A percentile compares a stretch with the other conserved stretches of the same genome.
phyloP scores from a whole-genome alignment of 2,329 filamentous ascomycete species.

The Amauroascus verrucosus region DNA sequence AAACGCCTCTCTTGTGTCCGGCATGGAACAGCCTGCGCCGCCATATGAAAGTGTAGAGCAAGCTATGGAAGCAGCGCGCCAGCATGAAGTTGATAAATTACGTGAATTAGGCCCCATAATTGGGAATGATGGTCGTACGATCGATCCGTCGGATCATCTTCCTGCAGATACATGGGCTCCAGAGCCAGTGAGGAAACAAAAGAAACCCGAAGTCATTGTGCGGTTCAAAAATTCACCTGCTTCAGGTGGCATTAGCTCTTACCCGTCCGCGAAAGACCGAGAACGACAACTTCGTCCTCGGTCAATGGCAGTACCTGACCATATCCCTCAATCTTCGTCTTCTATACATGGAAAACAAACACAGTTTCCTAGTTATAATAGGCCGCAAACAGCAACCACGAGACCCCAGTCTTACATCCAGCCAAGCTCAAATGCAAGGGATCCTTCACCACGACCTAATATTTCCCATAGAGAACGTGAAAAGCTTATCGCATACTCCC shows the following conservation, averaged over 20 bases:
- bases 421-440: constrained; percentile 16
- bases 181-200: constrained; percentile 50
- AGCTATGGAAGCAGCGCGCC: constrained; percentile 31
- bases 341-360: background rate
- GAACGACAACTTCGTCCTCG: constrained; percentile 20
- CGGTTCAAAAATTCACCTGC: constrained; percentile 35
- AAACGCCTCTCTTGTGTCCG: constrained; percentile 26
- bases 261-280: constrained; percentile 18
- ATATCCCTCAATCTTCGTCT: constrained; percentile 14
- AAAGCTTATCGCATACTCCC: background rate
- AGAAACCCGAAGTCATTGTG: constrained; percentile 40
- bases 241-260: constrained; percentile 18
- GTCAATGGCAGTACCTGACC: constrained; percentile 26
- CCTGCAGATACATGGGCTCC: constrained; percentile 57
- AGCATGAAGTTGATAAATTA: constrained; percentile 28
- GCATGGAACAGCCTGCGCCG: constrained; percentile 25
- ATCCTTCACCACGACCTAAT: constrained; percentile 14
- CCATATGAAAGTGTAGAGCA: constrained; percentile 32
- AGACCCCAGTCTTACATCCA: constrained; percentile 17
- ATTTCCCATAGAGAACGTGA: constrained; percentile 7
- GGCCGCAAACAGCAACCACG: constrained; percentile 15
- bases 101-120: constrained; percentile 49
- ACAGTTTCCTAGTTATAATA: constrained; percentile 9
- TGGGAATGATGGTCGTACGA: constrained; percentile 52
- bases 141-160: constrained; percentile 57